These are phyloP conservation scores for Leucocoprinus leucothites DNA, from an alignment of 768 basidiomycete genomes.

Conservation along the genomic window DNA sequence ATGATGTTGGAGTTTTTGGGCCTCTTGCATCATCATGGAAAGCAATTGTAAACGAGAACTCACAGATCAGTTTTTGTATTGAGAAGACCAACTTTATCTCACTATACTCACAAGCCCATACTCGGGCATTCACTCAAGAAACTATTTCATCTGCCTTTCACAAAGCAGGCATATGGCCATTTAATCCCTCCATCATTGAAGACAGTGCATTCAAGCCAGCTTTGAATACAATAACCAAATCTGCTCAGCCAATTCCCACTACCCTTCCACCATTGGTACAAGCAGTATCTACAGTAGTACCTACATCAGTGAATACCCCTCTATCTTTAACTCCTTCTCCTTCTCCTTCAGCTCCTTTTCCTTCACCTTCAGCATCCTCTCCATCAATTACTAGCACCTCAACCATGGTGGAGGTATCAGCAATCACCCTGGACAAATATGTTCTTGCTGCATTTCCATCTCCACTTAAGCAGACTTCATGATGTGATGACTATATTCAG, in stretches of 20 bases:
- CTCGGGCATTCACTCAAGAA: background rate
- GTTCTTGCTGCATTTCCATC: background rate
- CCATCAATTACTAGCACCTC: no score
- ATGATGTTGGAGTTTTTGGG: conserved; percentile 34
- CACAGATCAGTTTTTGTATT: background rate
- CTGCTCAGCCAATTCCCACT: no score
- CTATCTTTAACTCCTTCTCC: background rate
- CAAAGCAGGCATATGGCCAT: background rate
- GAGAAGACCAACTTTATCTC: background rate
- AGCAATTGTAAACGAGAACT: background rate
- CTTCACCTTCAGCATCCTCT: no score
- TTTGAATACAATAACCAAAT: background rate
- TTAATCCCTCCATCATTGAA: background rate
- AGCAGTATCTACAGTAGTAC: no score
- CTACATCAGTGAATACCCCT: no score
- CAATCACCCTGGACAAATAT: background rate
- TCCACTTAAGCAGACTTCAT: background rate
- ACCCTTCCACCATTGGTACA: no score
- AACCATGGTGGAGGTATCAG: no score
- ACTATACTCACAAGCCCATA: background rate
- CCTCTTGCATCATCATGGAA: conserved; percentile 19
- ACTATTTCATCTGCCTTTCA: background rate
- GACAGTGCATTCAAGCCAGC: background rate
- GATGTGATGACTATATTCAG: background rate
- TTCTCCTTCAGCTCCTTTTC: no score